These are phyloP conservation scores for Pleurotus eryngii DNA, from an alignment of 768 basidiomycete species.

Conservation along the genomic window DNA sequence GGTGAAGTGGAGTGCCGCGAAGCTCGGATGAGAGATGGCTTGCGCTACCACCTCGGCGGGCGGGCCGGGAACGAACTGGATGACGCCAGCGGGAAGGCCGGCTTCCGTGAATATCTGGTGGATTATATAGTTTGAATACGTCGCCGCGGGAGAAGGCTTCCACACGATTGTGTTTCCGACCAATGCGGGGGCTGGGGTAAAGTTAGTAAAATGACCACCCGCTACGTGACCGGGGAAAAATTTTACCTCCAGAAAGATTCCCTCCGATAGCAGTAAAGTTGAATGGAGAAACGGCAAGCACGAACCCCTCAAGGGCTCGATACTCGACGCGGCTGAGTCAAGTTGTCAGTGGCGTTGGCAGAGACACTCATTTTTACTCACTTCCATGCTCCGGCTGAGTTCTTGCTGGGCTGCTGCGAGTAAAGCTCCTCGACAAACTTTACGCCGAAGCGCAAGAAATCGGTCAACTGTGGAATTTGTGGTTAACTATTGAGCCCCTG, in stretches of 20 bases:
- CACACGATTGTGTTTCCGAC: constrained; percentile 94
- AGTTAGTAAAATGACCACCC: constrained; percentile 2
- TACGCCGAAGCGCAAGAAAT: constrained; percentile 96
- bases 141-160: constrained; percentile 96
- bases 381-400: constrained; percentile 92
- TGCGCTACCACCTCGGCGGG: constrained; percentile 83
- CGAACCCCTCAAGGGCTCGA: constrained; percentile 97
- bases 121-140: constrained; percentile 91
- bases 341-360: neutral
- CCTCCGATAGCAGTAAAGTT: constrained; percentile 99
- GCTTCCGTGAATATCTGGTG: constrained; percentile 92
- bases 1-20: constrained; percentile 94
- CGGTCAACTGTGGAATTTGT: constrained; percentile 52
- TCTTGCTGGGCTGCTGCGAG: constrained; percentile 83
- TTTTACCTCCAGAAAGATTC: constrained; percentile 75
- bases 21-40: constrained; percentile 72
- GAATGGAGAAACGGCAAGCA: constrained; percentile 96
- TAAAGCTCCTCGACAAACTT: constrained; percentile 97
- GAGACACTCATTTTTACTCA: constrained; percentile 37
- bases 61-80: constrained; percentile 94
- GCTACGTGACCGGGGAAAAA: neutral
- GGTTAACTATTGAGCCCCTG: constrained; percentile 6
- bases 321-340: constrained; percentile 83
- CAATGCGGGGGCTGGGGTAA: constrained; percentile 70
- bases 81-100: constrained; percentile 89